A percentile compares a stretch with the other conserved stretches of the same genome.
These are phyloP conservation scores for Starmerella sirachaensis DNA, from an alignment of 805 yeast genomes.

Conservation along the genomic window DNA sequence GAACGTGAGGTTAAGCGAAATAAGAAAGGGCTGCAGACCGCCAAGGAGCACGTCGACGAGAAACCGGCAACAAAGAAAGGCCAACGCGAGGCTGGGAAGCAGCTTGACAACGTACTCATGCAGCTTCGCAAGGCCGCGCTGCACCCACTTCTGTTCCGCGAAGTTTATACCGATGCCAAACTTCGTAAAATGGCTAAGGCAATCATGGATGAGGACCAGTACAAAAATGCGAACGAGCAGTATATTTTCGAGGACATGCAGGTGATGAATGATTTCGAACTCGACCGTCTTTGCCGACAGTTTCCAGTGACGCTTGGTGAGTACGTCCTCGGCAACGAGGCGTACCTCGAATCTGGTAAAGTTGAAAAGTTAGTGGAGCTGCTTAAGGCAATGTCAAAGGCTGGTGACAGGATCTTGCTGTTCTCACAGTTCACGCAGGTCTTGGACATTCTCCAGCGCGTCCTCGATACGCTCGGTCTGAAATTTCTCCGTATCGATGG, in stretches of 20 bases:
- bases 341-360: slow-evolving; percentile 67
- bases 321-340: slow-evolving; percentile 41
- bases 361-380: slow-evolving; percentile 44
- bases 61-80: slow-evolving; percentile 19
- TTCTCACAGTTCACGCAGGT: slow-evolving; percentile 91
- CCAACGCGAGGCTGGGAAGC: slow-evolving; percentile 32
- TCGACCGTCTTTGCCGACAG: slow-evolving; percentile 58
- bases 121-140: slow-evolving; percentile 79
- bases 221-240: slow-evolving; percentile 59
- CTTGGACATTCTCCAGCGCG: slow-evolving; percentile 73
- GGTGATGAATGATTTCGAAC: slow-evolving; percentile 85
- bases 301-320: slow-evolving; percentile 53
- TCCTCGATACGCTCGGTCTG: slow-evolving; percentile 49
- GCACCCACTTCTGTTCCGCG: slow-evolving; percentile 79
- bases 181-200: slow-evolving; percentile 58
- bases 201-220: slow-evolving; percentile 72
- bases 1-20: slow-evolving; percentile 39
- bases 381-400: slow-evolving; percentile 38
- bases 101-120: slow-evolving; percentile 67
- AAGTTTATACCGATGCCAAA: slow-evolving; percentile 42
- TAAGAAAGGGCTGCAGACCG: slow-evolving; percentile 17
- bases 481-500: slow-evolving; percentile 85
- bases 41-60: slow-evolving; percentile 26
- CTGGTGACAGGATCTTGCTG: slow-evolving; percentile 57
- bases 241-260: slow-evolving; percentile 89